Percentiles rank a stretch among this genome's conserved stretches.
These are phyloP conservation scores for Leccinum pachyderme DNA, from an alignment of 1,284 basidiomycete species.

Conservation along the genomic window DNA sequence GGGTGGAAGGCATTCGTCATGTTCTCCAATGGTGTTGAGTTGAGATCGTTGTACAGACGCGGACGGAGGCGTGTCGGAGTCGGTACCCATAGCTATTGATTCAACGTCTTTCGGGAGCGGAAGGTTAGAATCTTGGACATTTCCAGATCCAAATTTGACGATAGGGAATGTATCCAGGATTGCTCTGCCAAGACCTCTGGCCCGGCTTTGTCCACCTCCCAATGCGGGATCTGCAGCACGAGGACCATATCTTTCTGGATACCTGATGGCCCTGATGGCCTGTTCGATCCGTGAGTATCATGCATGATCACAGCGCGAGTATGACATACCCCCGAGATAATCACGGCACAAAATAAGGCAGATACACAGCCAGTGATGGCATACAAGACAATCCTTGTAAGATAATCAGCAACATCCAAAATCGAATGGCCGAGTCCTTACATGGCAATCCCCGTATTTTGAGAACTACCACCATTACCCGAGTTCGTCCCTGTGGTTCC, in stretches of 20 bases:
- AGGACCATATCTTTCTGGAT: conserved; percentile 91
- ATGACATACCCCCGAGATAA: conserved; percentile 71
- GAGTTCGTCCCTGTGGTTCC: conserved; percentile 9
- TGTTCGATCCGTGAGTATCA: conserved; percentile 27
- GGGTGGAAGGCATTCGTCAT: background rate
- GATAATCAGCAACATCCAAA: conserved; percentile 3
- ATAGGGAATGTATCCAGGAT: conserved; percentile 94
- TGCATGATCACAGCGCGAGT: background rate
- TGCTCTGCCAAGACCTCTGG: conserved; percentile 80
- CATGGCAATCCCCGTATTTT: conserved; percentile 75
- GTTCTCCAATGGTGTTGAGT: conserved; percentile 1
- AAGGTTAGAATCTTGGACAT: conserved; percentile 8
- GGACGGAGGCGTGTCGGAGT: background rate
- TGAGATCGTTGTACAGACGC: conserved; percentile 12
- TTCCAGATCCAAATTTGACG: conserved; percentile 69
- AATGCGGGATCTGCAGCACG: conserved; percentile 45
- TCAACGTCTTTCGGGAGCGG: conserved; percentile 37
- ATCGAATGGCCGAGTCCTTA: conserved; percentile 23
- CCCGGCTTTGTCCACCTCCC: conserved; percentile 64
- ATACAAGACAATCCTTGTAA: conserved; percentile 78
- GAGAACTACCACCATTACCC: conserved; percentile 21
- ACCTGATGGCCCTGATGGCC: conserved; percentile 80
- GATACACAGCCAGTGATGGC: conserved; percentile 84
- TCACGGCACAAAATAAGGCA: conserved; percentile 76
- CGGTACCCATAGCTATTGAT: conserved; percentile 5